phyloP scores from a whole-genome alignment of 1,284 basidiomycete species.

The Moesziomyces globuligerus region DNA sequence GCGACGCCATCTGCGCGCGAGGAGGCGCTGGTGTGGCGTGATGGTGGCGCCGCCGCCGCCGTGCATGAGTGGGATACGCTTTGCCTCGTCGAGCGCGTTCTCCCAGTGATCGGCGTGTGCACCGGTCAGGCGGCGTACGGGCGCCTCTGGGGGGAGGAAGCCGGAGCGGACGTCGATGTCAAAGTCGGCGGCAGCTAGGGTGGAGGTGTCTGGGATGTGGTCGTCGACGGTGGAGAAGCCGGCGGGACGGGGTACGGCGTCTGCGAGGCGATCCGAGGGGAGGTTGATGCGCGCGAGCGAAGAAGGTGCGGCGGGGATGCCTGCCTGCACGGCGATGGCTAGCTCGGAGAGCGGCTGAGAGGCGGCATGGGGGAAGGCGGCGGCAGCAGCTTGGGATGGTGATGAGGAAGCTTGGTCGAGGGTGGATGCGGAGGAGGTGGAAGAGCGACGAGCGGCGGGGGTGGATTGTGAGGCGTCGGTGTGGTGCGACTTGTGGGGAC shows the following conservation, averaged over 20 bases:
- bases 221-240: constrained; percentile 46
- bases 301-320: constrained; percentile 27
- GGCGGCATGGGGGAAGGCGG: constrained; percentile 5
- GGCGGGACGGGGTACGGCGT: constrained; percentile 37
- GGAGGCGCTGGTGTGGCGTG: constrained; percentile 29
- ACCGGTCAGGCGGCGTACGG: constrained; percentile 74
- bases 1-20: constrained; percentile 73
- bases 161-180: constrained; percentile 91
- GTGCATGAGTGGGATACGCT: constrained; percentile 52
- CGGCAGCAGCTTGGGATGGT: constrained; percentile 5
- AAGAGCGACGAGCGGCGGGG: constrained; percentile 14
- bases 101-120: constrained; percentile 79
- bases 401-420: constrained; percentile 11
- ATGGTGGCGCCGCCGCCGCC: constrained; percentile 51
- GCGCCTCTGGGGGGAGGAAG: constrained; percentile 86
- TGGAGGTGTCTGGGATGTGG: constrained; percentile 76
- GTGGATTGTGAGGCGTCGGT: constrained; percentile 9
- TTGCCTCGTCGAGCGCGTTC: constrained; percentile 70
- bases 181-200: constrained; percentile 90
- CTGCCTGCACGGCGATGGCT: constrained; percentile 31
- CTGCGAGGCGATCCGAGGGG: constrained; percentile 21
- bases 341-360: constrained; percentile 43
- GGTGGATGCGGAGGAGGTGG: constrained; percentile 14
- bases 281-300: constrained; percentile 12
- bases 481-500: constrained; percentile 23